Percentiles rank a stretch among this genome's conserved stretches.
Evolutionary conservation across 2,329 filamentous ascomycete species (phyloP).

Genomic region (Xylaria sp.): DNA sequence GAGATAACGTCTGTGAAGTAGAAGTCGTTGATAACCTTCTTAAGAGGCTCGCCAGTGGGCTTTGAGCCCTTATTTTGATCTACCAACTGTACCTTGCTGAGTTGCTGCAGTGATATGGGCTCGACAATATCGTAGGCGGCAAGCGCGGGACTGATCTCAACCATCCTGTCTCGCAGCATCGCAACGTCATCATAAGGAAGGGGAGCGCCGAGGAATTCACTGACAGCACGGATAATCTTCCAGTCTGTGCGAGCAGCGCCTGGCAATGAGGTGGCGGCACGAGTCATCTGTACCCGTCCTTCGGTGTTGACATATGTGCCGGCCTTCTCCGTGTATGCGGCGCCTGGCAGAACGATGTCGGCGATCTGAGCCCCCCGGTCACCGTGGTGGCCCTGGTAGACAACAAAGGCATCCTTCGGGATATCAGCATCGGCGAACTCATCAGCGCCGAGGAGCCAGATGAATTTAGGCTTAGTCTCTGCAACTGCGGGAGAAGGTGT

Average conservation of each 20-base stretch:
- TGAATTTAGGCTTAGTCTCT: conserved; percentile 88
- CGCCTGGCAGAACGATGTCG: conserved; percentile 91
- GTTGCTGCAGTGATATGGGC: conserved; percentile 74
- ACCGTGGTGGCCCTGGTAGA: conserved; percentile 98
- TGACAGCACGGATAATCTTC: conserved; percentile 96
- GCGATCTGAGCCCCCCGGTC: conserved; percentile 93
- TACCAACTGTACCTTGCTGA: conserved; percentile 94
- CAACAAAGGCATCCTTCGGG: conserved; percentile 93
- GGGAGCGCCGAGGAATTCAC: conserved; percentile 88
- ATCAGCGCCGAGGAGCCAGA: conserved; percentile 97
- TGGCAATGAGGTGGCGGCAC: conserved; percentile 86
- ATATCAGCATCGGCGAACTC: conserved; percentile 87
- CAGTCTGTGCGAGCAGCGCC: conserved; percentile 95
- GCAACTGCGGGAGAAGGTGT: conserved; percentile 84
- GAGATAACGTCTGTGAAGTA: conserved; percentile 98
- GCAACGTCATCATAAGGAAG: conserved; percentile 95
- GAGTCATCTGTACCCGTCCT: conserved; percentile 92
- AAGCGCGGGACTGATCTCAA: conserved; percentile 91
- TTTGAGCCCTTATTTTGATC: conserved; percentile 94
- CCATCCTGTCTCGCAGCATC: conserved; percentile 89
- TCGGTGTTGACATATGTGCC: conserved; percentile 98
- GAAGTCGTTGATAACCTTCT: conserved; percentile 92
- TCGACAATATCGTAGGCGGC: conserved; percentile 92
- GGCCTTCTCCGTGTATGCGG: conserved; percentile 96
- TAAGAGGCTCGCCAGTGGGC: conserved; percentile 77